Base-by-base conservation (phyloP, 495 filamentous ascomycete genomes). In the Aspergillus nanangensis region DNA sequence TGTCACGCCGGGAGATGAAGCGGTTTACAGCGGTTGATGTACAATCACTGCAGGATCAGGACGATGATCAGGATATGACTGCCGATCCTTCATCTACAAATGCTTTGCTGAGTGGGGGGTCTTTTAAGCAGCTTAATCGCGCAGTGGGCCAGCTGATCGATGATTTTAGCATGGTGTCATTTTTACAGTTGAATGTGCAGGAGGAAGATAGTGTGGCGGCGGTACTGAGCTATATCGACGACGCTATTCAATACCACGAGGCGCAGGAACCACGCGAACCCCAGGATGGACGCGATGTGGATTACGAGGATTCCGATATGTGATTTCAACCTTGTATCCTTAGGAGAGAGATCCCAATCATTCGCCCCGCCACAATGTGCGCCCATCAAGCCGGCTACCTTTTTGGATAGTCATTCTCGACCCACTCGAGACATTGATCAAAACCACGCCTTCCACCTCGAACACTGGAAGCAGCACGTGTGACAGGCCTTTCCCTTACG, bases 141-240 rank as follows among this genome's bases (percentile, higher is more conserved):
- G 91, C 90, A 1, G 91, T 98, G 17, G 93, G 86, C 10, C 79
- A 83, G 41, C 67, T 98, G 44, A 91, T 98, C 45, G 93, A 97
- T 65, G 90, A 86, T 63, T 98, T 96, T 65, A 94, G 90, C 64
- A 95, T 98, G 89, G 91, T 98, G 4, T 93, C 84, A 15, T 98
- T 93, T 60, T 70, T 96, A 31, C 84, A 90, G 70, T 69, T 98
- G 25, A 87, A 97, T 59, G 88, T 80, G 38, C 87, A 91, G 54
- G 84, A 96, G 52, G 93, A 96, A 65, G 93, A 98, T 52, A 96
- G 92, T 60, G 87, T 98, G 8, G 82, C 79, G 3, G 82, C 83
- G 7, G 82, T 97, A n/a, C 62, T 98, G 50, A 96, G 92, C 72
- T 91, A 96, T 57, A 95, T 98, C 53, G 93, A 98, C 50, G 91